phyloP scores from a whole-genome alignment of 208 protist genomes.

The Leishmania turanica region DNA sequence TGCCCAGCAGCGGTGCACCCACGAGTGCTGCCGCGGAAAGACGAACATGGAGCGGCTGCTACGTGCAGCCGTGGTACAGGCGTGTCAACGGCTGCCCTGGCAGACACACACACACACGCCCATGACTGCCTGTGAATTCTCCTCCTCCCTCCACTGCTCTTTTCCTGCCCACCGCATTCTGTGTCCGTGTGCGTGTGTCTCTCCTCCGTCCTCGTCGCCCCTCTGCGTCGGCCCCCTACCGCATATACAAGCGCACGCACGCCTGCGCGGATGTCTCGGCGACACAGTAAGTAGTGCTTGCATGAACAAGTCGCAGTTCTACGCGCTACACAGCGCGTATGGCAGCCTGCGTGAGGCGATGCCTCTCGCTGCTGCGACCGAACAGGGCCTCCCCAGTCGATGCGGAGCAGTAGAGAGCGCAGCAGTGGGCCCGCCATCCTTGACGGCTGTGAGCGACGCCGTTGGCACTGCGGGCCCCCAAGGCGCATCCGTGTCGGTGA shows the following conservation, averaged over 20 bases:
- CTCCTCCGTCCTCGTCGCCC: not conserved
- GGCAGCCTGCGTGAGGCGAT: not conserved
- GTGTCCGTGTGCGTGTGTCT: not conserved
- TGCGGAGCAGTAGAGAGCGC: not conserved
- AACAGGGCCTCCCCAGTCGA: not conserved
- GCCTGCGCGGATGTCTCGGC: not conserved
- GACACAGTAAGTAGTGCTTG: not conserved
- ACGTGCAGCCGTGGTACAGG: not conserved
- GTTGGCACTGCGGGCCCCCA: not conserved
- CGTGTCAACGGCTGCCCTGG: not conserved
- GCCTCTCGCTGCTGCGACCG: too few species aligned
- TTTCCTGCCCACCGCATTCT: not conserved
- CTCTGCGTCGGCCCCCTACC: not conserved
- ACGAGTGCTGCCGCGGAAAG: not conserved
- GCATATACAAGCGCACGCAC: not conserved
- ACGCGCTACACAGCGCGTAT: slow-evolving; percentile 6
- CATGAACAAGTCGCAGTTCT: not conserved
- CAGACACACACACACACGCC: not conserved
- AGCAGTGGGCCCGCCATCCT: not conserved
- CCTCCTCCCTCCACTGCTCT: too few species aligned
- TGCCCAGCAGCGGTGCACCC: not conserved
- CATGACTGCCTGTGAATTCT: not conserved
- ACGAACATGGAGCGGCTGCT: not conserved
- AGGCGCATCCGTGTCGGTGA: too few species aligned
- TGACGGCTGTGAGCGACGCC: not conserved